A percentile compares a stretch with the other conserved stretches of the same genome.
Evolutionary conservation across 1,139 yeast species (phyloP).

Genomic region (Geotrichum cucujoidarum): DNA sequence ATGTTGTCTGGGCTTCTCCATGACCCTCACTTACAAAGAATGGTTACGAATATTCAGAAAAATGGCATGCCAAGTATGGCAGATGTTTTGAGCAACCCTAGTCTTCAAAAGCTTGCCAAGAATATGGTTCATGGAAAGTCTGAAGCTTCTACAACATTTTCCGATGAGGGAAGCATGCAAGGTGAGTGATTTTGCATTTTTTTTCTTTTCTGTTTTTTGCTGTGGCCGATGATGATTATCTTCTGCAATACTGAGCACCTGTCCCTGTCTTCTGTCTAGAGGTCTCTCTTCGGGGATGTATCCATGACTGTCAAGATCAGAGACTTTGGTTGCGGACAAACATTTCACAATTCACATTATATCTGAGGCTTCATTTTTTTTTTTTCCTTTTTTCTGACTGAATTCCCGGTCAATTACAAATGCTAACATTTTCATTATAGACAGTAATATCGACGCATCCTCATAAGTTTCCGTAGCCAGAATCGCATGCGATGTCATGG

Average conservation of each 20-base stretch:
- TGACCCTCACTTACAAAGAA: constrained; percentile 48
- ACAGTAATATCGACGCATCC: too few relatives aligned
- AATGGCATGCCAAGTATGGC: constrained; percentile 53
- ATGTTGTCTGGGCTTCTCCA: constrained; percentile 72
- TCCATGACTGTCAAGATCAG: not conserved
- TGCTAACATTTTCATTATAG: too few relatives aligned
- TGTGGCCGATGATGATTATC: constrained; percentile 6
- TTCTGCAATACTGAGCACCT: constrained; percentile 11
- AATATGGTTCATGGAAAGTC: too few relatives aligned
- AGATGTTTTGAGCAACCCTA: constrained; percentile 76
- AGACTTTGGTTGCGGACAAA: constrained; percentile 3
- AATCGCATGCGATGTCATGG: too few relatives aligned
- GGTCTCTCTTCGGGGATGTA: constrained; percentile 11
- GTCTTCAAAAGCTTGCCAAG: constrained; percentile 57
- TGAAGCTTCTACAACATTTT: too few relatives aligned
- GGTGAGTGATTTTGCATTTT: too few relatives aligned
- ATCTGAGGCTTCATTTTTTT: not conserved
- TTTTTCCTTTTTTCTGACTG: not conserved
- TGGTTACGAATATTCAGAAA: constrained; percentile 22
- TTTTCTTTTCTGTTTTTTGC: too few relatives aligned
- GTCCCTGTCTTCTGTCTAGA: not conserved
- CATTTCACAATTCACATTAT: constrained; percentile 7
- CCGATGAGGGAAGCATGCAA: too few relatives aligned
- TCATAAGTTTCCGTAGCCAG: too few relatives aligned
- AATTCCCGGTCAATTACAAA: too few relatives aligned